Percentiles rank a stretch among this genome's conserved stretches.
These are phyloP conservation scores for Urochloa ruziziensis DNA, from an alignment of 176 grass and related monocot species.

Conservation along the genomic window DNA sequence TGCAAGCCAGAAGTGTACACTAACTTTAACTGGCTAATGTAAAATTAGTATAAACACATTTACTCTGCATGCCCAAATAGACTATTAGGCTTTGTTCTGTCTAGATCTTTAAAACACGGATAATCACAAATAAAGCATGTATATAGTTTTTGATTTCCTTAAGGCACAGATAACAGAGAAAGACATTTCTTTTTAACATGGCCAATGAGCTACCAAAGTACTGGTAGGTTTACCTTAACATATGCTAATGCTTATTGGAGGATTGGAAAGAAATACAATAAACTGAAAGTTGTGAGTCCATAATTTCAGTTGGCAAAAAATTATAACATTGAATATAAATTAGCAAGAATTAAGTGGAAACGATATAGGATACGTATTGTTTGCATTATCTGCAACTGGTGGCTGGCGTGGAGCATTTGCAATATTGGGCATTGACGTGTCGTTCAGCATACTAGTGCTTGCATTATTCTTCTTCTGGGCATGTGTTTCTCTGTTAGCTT, in stretches of 20 bases:
- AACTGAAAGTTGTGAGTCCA: not conserved
- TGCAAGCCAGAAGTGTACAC: not conserved
- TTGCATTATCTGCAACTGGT: conserved; percentile 35
- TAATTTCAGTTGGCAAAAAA: conserved; percentile 14
- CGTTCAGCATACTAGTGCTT: conserved; percentile 37
- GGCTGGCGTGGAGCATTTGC: conserved; percentile 50
- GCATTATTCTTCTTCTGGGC: conserved; percentile 55
- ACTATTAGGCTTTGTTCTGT: not conserved
- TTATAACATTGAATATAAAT: conserved; percentile 31
- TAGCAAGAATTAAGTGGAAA: conserved; percentile 18
- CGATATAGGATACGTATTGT: conserved; percentile 66
- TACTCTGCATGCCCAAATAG: not conserved
- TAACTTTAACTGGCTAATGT: not conserved
- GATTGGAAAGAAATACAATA: conserved; percentile 6
- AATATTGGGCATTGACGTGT: conserved; percentile 35
- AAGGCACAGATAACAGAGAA: not conserved
- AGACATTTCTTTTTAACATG: not conserved
- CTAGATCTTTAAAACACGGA: not conserved
- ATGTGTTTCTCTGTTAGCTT: conserved; percentile 45
- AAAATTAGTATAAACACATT: not conserved
- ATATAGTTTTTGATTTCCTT: conserved; percentile 9
- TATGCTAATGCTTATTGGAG: not conserved
- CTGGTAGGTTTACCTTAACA: not conserved
- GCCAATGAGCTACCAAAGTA: not conserved
- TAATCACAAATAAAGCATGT: conserved; percentile 12